Evolutionary conservation across 192 early-diverging fungal species (phyloP).

Genomic region (Geranomyces variabilis): DNA sequence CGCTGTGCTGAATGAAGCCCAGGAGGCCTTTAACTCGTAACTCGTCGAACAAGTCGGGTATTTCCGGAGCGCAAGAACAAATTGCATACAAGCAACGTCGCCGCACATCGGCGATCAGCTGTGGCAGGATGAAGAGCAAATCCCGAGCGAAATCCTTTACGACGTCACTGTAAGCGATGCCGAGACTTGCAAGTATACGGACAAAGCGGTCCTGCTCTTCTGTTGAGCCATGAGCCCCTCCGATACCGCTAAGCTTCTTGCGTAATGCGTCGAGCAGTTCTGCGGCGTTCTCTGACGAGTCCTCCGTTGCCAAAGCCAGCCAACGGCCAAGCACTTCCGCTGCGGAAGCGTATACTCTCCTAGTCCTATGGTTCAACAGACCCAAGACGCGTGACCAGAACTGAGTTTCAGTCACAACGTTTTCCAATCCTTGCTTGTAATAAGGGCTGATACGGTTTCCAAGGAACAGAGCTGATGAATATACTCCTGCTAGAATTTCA

Average conservation of each 20-base stretch:
- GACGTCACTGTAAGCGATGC: constrained; percentile 36
- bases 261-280: constrained; percentile 1
- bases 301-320: not conserved
- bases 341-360: constrained; percentile 50
- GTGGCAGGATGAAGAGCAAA: constrained; percentile 57
- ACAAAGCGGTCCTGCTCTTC: constrained; percentile 39
- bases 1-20: constrained; percentile 55
- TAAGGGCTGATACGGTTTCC: constrained; percentile 49
- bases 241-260: not conserved
- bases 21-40: constrained; percentile 57
- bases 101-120: constrained; percentile 46
- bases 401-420: constrained; percentile 20
- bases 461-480: constrained; percentile 59
- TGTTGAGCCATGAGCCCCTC: not conserved
- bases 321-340: constrained; percentile 56
- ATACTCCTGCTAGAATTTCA: constrained; percentile 60
- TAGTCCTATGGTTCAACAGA: constrained; percentile 38
- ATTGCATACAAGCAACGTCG: constrained; percentile 59
- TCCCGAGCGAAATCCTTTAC: constrained; percentile 31
- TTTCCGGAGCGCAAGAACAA: constrained; percentile 49
- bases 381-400: constrained; percentile 20
- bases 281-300: not conserved
- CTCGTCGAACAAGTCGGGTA: constrained; percentile 57
- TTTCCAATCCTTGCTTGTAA: constrained; percentile 27
- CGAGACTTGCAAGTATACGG: constrained; percentile 40